Conservation (phyloP, 2,329 filamentous ascomycete species). For the Calcarisporium arbuscula region DNA sequence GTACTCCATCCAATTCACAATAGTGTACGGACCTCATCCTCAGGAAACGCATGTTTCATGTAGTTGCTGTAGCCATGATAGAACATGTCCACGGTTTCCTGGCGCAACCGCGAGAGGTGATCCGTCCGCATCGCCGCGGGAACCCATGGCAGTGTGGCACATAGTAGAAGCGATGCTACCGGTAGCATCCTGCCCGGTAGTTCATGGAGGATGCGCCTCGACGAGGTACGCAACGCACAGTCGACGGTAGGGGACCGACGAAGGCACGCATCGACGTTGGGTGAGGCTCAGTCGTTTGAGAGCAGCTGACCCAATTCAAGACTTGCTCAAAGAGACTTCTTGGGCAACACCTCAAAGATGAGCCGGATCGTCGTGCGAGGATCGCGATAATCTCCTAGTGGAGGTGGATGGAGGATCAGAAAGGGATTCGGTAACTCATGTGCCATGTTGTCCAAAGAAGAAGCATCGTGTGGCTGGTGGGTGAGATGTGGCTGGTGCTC, state of each 20-base stretch:
- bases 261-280: no score
- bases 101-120: slow-evolving; percentile 48
- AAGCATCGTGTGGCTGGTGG: background rate
- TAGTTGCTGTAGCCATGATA: slow-evolving; percentile 97
- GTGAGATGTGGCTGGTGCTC: slow-evolving; percentile 7
- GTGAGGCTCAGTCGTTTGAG: no score
- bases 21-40: slow-evolving; percentile 63
- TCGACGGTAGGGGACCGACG: no score
- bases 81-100: slow-evolving; percentile 71
- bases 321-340: no score
- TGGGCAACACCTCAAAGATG: no score
- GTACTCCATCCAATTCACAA: background rate
- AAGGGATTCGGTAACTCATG: no score
- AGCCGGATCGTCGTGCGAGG: no score
- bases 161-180: slow-evolving; percentile 17
- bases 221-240: no score
- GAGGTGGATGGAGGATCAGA: no score
- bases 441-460: no score
- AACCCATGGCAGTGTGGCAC: slow-evolving; percentile 34
- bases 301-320: no score
- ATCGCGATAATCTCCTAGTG: no score
- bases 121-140: slow-evolving; percentile 47
- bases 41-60: slow-evolving; percentile 87
- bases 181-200: slow-evolving; percentile 21
- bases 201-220: slow-evolving; percentile 14